Conservation (phyloP, 768 basidiomycete genomes). For the Rhodotorula babjevae region DNA sequence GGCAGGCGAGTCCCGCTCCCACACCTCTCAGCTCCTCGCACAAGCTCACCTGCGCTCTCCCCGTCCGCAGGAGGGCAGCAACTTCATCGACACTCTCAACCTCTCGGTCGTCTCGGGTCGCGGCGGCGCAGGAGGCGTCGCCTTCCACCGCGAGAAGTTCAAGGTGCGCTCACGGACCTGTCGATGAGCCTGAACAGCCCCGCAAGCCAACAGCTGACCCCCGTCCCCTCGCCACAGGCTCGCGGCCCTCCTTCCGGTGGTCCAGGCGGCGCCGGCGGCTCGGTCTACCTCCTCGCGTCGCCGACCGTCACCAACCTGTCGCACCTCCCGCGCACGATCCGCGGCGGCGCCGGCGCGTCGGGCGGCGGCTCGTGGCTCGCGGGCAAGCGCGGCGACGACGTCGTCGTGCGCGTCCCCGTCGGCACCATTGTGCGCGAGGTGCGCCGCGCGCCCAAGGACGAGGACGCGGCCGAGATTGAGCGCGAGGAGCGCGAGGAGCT, state of each 20-base stretch:
- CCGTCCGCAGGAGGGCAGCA: slow-evolving; percentile 7
- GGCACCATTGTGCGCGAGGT: slow-evolving; percentile 85
- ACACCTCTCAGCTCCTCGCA: accelerated
- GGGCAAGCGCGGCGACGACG: slow-evolving; percentile 67
- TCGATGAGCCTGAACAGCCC: accelerated
- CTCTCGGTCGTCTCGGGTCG: slow-evolving; percentile 55
- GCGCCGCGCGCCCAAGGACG: slow-evolving; percentile 56
- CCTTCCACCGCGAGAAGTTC: slow-evolving; percentile 87
- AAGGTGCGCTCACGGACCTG: slow-evolving; percentile 64
- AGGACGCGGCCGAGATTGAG: slow-evolving; percentile 67
- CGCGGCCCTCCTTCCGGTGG: slow-evolving; percentile 77
- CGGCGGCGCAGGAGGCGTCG: slow-evolving; percentile 86
- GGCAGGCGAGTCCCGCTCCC: background rate
- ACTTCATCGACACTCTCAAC: slow-evolving; percentile 35
- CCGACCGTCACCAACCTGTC: slow-evolving; percentile 72
- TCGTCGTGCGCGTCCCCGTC: slow-evolving; percentile 73
- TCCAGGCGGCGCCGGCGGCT: slow-evolving; percentile 81
- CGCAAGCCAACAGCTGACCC: no score
- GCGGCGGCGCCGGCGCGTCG: slow-evolving; percentile 62
- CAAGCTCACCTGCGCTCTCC: background rate
- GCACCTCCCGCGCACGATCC: slow-evolving; percentile 63
- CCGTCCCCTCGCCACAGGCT: slow-evolving; percentile 2
- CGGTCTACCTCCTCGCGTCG: slow-evolving; percentile 77
- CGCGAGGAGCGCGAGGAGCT: slow-evolving; percentile 28
- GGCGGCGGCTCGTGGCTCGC: slow-evolving; percentile 85